Percentiles rank a stretch among this genome's conserved stretches.
phyloP scores from a whole-genome alignment of 345 rosid species.

The Melaleuca alternifolia region DNA sequence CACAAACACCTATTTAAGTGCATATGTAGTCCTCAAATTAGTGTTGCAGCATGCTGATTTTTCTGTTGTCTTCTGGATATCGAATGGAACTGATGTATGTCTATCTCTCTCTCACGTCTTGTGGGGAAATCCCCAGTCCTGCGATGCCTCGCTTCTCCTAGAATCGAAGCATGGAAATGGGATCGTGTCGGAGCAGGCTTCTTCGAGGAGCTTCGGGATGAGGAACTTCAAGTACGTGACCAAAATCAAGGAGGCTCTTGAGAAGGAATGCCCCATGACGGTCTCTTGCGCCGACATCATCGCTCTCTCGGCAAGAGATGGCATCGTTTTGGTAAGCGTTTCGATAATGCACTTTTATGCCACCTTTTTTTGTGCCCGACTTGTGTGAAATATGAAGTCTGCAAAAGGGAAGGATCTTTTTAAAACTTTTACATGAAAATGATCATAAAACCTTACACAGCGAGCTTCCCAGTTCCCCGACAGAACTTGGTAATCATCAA shows the following conservation, averaged over 20 bases:
- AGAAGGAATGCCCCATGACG: slow-evolving; percentile 53
- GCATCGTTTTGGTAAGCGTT: slow-evolving; percentile 46
- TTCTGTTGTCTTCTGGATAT: not conserved
- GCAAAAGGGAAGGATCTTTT: not conserved
- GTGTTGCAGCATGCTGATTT: too few species aligned
- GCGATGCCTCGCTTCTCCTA: slow-evolving; percentile 72
- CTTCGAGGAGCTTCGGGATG: slow-evolving; percentile 76
- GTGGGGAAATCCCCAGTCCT: slow-evolving; percentile 23
- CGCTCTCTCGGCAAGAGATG: slow-evolving; percentile 80
- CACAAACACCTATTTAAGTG: not conserved
- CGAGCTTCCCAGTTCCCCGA: not conserved
- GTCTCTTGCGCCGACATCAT: slow-evolving; percentile 86
- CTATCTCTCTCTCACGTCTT: not conserved
- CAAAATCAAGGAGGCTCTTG: slow-evolving; percentile 69
- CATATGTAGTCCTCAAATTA: too few species aligned
- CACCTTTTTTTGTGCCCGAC: too few species aligned
- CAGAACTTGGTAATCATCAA: not conserved
- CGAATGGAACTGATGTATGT: not conserved
- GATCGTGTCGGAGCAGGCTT: slow-evolving; percentile 48
- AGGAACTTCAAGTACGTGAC: slow-evolving; percentile 72
- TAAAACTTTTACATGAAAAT: not conserved
- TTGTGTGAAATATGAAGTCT: not conserved
- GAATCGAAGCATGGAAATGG: slow-evolving; percentile 26
- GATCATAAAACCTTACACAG: not conserved
- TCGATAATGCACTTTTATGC: too few species aligned